phyloP scores from a whole-genome alignment of 805 yeast genomes.

The Cephaloascus fragrans region DNA sequence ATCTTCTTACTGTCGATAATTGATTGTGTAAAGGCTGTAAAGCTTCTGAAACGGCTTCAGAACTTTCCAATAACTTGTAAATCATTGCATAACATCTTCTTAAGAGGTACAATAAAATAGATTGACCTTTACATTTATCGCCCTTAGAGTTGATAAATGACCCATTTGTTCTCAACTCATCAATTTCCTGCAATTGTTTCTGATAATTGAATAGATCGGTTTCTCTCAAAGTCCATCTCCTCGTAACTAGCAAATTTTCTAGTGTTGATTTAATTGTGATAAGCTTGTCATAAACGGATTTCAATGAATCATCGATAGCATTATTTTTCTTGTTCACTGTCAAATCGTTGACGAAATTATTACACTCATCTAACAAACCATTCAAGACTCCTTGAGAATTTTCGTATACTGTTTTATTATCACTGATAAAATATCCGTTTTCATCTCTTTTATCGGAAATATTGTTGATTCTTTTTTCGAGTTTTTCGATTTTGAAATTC shows the following conservation, averaged over 20 bases:
- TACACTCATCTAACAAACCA: slow-evolving; percentile 78
- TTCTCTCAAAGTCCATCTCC: slow-evolving; percentile 96
- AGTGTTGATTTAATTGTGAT: slow-evolving; percentile 59
- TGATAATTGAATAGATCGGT: slow-evolving; percentile 87
- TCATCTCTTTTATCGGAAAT: slow-evolving; percentile 30
- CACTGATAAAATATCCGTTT: slow-evolving; percentile 39
- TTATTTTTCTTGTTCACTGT: slow-evolving; percentile 27
- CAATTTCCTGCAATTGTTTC: slow-evolving; percentile 62
- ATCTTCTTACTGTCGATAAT: slow-evolving; percentile 81
- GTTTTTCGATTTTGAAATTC: too few relatives aligned
- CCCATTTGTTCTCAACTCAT: slow-evolving; percentile 58
- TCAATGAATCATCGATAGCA: slow-evolving; percentile 41
- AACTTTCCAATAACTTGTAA: slow-evolving; percentile 79
- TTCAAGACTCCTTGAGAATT: slow-evolving; percentile 42
- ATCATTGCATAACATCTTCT: slow-evolving; percentile 88
- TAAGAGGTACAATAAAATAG: slow-evolving; percentile 61
- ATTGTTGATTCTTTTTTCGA: not conserved
- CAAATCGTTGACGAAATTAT: slow-evolving; percentile 62
- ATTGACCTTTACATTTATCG: slow-evolving; percentile 36
- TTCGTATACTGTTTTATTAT: slow-evolving; percentile 10
- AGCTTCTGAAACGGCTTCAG: slow-evolving; percentile 94
- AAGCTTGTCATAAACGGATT: slow-evolving; percentile 54
- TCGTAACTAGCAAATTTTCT: slow-evolving; percentile 78
- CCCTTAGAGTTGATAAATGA: slow-evolving; percentile 25
- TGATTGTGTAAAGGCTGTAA: slow-evolving; percentile 92